Conservation (phyloP, 768 basidiomycete species). For the Rhizopogon rudus region DNA sequence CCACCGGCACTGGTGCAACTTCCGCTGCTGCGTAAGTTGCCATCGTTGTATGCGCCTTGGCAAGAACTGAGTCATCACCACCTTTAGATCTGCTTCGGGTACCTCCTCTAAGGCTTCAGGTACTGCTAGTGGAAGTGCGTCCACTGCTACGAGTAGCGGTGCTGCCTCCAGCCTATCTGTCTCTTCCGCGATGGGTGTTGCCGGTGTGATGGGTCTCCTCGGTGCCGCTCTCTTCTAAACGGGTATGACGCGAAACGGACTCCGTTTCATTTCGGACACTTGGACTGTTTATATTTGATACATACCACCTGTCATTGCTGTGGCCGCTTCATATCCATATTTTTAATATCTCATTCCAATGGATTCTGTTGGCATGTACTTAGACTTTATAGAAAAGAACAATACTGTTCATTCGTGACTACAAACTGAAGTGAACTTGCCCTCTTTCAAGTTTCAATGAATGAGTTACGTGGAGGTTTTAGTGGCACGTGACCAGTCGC, state of each 20-base stretch:
- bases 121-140: constrained; percentile 12
- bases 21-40: neutral
- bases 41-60: neutral
- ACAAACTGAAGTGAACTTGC: neutral
- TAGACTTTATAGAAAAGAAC: neutral
- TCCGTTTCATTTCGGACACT: constrained; percentile 6
- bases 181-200: constrained; percentile 37
- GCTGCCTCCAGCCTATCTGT: constrained; percentile 27
- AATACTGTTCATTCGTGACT: neutral
- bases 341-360: neutral
- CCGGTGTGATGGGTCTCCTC: constrained; percentile 45
- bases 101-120: constrained; percentile 12
- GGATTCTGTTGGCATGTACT: neutral
- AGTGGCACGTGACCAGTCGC: constrained; percentile 2
- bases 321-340: neutral
- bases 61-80: neutral
- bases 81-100: constrained; percentile 12
- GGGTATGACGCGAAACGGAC: constrained; percentile 12
- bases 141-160: constrained; percentile 17
- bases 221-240: constrained; percentile 45
- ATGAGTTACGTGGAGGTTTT: no score
- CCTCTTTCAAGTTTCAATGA: no score
- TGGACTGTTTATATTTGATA: constrained; percentile 13
- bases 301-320: constrained; percentile 10
- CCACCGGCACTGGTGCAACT: constrained; percentile 3